Percentiles rank a stretch among this genome's conserved stretches.
Conservation (phyloP, 2,329 filamentous ascomycete genomes). For the Lizonia empirigonia region DNA sequence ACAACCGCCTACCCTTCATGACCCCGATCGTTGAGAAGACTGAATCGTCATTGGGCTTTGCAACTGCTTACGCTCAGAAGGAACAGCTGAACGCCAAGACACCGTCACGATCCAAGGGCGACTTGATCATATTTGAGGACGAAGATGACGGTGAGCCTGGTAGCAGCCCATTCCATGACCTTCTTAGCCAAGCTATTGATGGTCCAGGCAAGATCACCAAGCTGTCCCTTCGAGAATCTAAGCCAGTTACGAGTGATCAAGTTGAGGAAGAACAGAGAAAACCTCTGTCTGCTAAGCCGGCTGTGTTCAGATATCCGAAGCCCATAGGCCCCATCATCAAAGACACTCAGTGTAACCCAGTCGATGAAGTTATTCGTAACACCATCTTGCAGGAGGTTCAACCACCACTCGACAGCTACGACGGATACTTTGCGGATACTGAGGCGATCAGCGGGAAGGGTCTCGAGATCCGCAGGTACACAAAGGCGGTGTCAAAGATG, state of each 20-base stretch:
- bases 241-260: conserved; percentile 34
- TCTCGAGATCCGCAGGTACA: conserved; percentile 79
- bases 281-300: conserved; percentile 37
- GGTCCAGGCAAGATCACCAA: conserved; percentile 55
- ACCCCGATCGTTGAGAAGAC: conserved; percentile 97
- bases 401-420: conserved; percentile 74
- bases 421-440: conserved; percentile 79
- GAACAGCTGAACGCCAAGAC: conserved; percentile 73
- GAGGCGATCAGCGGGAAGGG: conserved; percentile 68
- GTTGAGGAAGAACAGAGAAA: conserved; percentile 23
- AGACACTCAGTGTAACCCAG: conserved; percentile 86
- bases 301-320: conserved; percentile 47
- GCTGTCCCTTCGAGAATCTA: conserved; percentile 57
- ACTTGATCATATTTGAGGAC: conserved; percentile 48
- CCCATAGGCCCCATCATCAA: conserved; percentile 76
- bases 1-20: conserved; percentile 96
- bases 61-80: conserved; percentile 55
- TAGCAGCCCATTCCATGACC: conserved; percentile 75
- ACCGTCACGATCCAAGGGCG: conserved; percentile 66
- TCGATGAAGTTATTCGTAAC: conserved; percentile 74
- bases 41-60: conserved; percentile 76
- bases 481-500: conserved; percentile 68
- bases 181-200: conserved; percentile 58
- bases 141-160: conserved; percentile 53
- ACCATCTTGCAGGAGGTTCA: conserved; percentile 76